Evolutionary conservation across 345 rosid species (phyloP).

Genomic region (Gossypium stocksii): DNA sequence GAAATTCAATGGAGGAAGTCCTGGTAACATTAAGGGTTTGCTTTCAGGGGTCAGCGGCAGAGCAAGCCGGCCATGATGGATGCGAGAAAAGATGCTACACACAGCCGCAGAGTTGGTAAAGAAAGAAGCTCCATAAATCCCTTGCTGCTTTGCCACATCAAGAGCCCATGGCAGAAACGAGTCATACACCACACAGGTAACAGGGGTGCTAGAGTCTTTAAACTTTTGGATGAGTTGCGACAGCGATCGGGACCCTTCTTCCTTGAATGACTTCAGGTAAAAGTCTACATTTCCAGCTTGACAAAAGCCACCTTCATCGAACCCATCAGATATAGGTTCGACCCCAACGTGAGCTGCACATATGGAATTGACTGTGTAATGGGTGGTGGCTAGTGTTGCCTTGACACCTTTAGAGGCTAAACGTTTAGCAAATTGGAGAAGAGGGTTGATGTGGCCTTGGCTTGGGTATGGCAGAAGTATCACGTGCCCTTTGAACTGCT

Average conservation of each 20-base stretch:
- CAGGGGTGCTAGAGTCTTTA: slow-evolving; percentile 28
- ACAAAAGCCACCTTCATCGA: slow-evolving; percentile 47
- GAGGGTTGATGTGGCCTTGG: slow-evolving; percentile 85
- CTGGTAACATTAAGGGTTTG: slow-evolving; percentile 36
- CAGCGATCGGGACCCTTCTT: slow-evolving; percentile 48
- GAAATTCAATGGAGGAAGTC: slow-evolving; percentile 45
- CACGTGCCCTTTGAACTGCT: slow-evolving; percentile 35
- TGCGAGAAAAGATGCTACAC: slow-evolving; percentile 36
- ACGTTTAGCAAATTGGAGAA: slow-evolving; percentile 67
- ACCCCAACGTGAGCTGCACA: slow-evolving; percentile 34
- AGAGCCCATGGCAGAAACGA: slow-evolving; percentile 78
- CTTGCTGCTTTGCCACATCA: slow-evolving; percentile 55
- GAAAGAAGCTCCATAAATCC: slow-evolving; percentile 52
- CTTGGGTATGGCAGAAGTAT: slow-evolving; percentile 61
- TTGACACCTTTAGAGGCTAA: slow-evolving; percentile 59
- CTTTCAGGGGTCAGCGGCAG: slow-evolving; percentile 38
- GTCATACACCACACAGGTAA: slow-evolving; percentile 57
- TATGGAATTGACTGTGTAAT: slow-evolving; percentile 47
- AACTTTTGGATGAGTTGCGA: slow-evolving; percentile 38
- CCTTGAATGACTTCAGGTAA: slow-evolving; percentile 36
- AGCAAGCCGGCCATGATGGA: slow-evolving; percentile 33
- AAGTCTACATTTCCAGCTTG: slow-evolving; percentile 35
- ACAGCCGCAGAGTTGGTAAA: slow-evolving; percentile 64
- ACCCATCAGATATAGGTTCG: slow-evolving; percentile 73
- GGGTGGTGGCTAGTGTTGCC: slow-evolving; percentile 67